These are phyloP conservation scores for Erythrobasidium hasegawianum DNA, from an alignment of 1,284 basidiomycete genomes.

Conservation along the genomic window DNA sequence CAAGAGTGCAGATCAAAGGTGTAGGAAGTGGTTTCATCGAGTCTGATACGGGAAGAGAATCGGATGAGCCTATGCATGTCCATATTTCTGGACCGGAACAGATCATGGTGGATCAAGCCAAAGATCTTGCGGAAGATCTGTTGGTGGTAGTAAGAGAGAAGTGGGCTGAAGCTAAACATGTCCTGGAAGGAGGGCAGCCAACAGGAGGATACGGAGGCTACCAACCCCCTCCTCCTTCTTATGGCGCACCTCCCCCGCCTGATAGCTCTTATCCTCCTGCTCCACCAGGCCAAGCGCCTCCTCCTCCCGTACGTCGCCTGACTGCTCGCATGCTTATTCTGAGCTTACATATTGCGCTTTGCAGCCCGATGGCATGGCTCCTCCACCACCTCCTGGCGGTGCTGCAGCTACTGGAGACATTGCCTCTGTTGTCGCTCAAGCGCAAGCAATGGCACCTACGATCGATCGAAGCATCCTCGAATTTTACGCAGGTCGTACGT, in stretches of 20 bases:
- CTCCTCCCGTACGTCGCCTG: conserved; percentile 17
- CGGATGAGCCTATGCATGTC: conserved; percentile 89
- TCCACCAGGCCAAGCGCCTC: conserved; percentile 23
- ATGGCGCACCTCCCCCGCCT: conserved; percentile 29
- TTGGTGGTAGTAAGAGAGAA: conserved; percentile 78
- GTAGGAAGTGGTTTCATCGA: conserved; percentile 92
- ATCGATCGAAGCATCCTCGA: conserved; percentile 24
- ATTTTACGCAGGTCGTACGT: conserved; percentile 32
- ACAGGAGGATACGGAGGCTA: conserved; percentile 24
- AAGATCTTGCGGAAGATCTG: conserved; percentile 82
- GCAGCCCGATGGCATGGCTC: conserved; percentile 12
- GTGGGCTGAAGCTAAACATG: conserved; percentile 66
- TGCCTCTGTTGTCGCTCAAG: conserved; percentile 19
- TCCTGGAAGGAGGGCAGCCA: conserved; percentile 33
- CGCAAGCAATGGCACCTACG: conserved; percentile 27
- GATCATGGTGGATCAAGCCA: conserved; percentile 77
- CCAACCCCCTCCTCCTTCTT: conserved; percentile 27
- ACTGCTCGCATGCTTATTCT: no score
- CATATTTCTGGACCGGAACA: conserved; percentile 93
- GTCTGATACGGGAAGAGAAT: conserved; percentile 84
- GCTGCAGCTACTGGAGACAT: conserved; percentile 2
- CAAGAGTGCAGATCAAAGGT: conserved; percentile 97
- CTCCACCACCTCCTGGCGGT: conserved; percentile 11
- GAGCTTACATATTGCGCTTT: no score
- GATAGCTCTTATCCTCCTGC: conserved; percentile 21